Evolutionary conservation across 2,329 filamentous ascomycete genomes (phyloP), one percentile per base, ranked within the genome.

Genomic region (Ramichloridium luteum): DNA sequence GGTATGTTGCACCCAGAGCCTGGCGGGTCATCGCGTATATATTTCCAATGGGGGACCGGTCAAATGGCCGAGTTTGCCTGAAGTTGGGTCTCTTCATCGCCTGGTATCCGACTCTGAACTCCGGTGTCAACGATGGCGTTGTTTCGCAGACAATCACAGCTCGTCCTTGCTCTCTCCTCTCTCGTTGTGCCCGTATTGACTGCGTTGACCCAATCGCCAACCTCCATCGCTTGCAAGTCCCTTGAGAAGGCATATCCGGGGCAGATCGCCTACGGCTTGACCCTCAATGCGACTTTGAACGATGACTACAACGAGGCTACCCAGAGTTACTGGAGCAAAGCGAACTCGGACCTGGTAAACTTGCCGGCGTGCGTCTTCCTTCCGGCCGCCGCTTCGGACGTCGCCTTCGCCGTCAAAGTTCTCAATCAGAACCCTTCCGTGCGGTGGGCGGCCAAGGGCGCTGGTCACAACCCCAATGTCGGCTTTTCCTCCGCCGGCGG

Each of bases 361-460:
- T 30, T 35, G 35, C 41, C 41, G 12, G 39, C 39, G 27, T 44
- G 41, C 30, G 41, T 44, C 11, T 44, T 67, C 28, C 57, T 59
- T 25, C 68, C 69, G 2, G 55, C 55, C 5, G 67, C 59, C 15
- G 55, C 62, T 1, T 51, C 61, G 10, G 67, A 76, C 42, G 67
- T 75, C 20, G 58, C 68, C 0, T 57, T 59, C 8, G 60, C 71
- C 10, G 59, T 76, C 28, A 59, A 58, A 14, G 56, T 66, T 12
- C 57, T 76, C 13, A 58, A 55, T 12, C 60, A 58, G 8, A 50
- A 61, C 23, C 59, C 60, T 20, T 55, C 59, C 16, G 65, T 64
- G 31, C 52, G 68, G 6, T 70, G 76, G 29, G 72, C 69, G 14
- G 60, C 73, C 51, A 62, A 68, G 47, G 60, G 63, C 6, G 68